Percentiles rank a stretch among this genome's conserved stretches.
Evolutionary conservation across 192 early-diverging fungal species (phyloP).

Genomic region (Entophlyctis helioformis): DNA sequence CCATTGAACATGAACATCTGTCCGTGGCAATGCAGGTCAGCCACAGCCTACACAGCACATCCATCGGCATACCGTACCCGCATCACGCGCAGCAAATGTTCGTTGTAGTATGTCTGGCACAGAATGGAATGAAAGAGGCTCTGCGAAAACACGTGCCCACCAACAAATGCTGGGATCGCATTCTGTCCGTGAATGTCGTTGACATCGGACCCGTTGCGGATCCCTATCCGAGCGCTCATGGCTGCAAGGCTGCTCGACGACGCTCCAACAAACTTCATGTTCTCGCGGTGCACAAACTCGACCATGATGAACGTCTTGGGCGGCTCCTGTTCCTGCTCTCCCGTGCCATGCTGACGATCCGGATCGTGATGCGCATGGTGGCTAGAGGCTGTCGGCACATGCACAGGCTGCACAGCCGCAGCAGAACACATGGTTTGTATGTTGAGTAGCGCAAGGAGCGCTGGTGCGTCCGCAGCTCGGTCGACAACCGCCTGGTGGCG

Average conservation of each 20-base stretch:
- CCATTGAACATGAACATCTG: slow-evolving; percentile 26
- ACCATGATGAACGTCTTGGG: slow-evolving; percentile 54
- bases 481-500: slow-evolving; percentile 14
- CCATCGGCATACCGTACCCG: slow-evolving; percentile 1
- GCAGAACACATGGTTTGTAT: slow-evolving; percentile 24
- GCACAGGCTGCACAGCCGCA: too few species aligned
- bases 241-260: slow-evolving; percentile 39
- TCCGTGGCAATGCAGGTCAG: slow-evolving; percentile 25
- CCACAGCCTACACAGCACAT: not conserved
- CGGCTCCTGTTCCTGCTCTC: too few species aligned
- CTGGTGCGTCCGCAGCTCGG: slow-evolving; percentile 47
- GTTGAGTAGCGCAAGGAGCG: slow-evolving; percentile 53
- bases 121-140: slow-evolving; percentile 61
- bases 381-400: too few species aligned
- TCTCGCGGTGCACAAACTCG: slow-evolving; percentile 59
- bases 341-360: too few species aligned
- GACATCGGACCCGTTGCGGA: too few species aligned
- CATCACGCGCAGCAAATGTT: slow-evolving; percentile 44
- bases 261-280: slow-evolving; percentile 71
- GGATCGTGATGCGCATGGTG: too few species aligned
- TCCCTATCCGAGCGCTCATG: slow-evolving; percentile 34
- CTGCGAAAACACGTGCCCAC: slow-evolving; percentile 57
- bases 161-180: slow-evolving; percentile 56
- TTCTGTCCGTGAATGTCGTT: too few species aligned
- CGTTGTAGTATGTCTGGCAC: slow-evolving; percentile 62